Evolutionary conservation across 495 filamentous ascomycete genomes (phyloP), one percentile per base, ranked within the genome.

Genomic region (Astrocystis sublimbata): DNA sequence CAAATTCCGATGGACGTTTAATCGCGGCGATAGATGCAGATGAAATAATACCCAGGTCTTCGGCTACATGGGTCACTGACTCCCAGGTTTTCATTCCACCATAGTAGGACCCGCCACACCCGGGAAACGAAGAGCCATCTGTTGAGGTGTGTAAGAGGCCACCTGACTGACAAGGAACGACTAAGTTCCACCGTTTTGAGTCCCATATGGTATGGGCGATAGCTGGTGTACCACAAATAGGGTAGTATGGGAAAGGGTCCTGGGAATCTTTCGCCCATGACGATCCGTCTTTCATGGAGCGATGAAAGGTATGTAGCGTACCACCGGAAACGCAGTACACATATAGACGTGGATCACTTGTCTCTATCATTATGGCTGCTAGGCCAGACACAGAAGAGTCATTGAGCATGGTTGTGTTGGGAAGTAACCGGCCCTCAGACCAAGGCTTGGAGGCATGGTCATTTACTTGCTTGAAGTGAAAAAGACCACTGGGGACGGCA

Each of bases 121-220:
- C 3, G 24, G 40, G 42, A 46, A 45, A 53, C 5, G 7, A 47
- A 49, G 41, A 15, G 26, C 41, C 9, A 28, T 10, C 59, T 54
- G 30, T 57, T 12, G 58, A 60, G 49, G 62, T 65, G 45, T 65
- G 62, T 42, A 68, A 47, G 31, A 68, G 50, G 52, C 65, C 65
- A 54, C 65, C 59, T 56, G 58, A 65, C 43, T 65, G 65, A 63
- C 58, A 62, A 47, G 65, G 65, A 50, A 68, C 62, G 55, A 65
- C 55, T 40, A 65, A 45, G 43, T 23, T 51, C 59, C 42, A 59
- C 59, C 49, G 57, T 10, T 13, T 26, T 6, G 9, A 53, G 43
- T 19, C 10, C 31, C 26, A 19, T 42, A 23, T 23, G 31, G 21
- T 59, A n/a, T 31, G 19, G 38, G 5, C 51, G 58, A 68, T 50